A percentile compares a stretch with the other conserved stretches of the same genome.
Conservation (phyloP, 2,329 filamentous ascomycete species). For the Aschersonia sp. region DNA sequence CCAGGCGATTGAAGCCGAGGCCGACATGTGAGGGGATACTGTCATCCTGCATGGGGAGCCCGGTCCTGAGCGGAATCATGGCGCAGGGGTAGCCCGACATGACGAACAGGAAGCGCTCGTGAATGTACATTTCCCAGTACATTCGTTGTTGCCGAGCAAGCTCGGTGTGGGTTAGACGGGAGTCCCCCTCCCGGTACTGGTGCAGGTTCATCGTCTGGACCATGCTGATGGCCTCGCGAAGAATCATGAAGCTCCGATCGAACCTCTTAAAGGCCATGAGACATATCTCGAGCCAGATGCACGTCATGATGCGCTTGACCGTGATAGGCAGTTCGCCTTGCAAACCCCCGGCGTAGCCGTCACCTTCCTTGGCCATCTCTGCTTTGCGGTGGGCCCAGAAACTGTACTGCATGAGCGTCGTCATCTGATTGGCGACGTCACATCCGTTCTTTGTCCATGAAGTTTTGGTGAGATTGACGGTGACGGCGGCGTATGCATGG, state of each 20-base stretch:
- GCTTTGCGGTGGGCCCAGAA: slow-evolving; percentile 11
- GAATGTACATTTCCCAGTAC: slow-evolving; percentile 12
- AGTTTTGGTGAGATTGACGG: slow-evolving; percentile 19
- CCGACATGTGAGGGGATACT: slow-evolving; percentile 20
- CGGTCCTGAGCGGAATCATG: slow-evolving; percentile 16
- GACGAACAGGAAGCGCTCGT: slow-evolving; percentile 33
- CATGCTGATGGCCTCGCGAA: slow-evolving; percentile 31
- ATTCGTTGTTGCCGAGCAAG: slow-evolving; percentile 9
- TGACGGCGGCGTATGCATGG: slow-evolving; percentile 20
- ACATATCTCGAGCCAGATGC: slow-evolving; percentile 35
- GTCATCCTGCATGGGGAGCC: slow-evolving; percentile 15
- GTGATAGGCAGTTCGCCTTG: slow-evolving; percentile 22
- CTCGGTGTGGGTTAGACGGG: slow-evolving; percentile 6
- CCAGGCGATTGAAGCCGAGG: slow-evolving; percentile 21
- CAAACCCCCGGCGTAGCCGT: slow-evolving; percentile 14
- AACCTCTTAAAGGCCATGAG: slow-evolving; percentile 30
- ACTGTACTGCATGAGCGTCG: slow-evolving; percentile 10
- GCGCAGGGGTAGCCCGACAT: slow-evolving; percentile 28
- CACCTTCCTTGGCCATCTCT: slow-evolving; percentile 15
- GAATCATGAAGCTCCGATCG: slow-evolving; percentile 31
- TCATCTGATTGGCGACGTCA: slow-evolving; percentile 15
- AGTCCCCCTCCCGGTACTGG: slow-evolving; percentile 15
- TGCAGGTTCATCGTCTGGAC: slow-evolving; percentile 28
- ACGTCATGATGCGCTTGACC: slow-evolving; percentile 30
- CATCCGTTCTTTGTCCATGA: slow-evolving; percentile 12